These are phyloP conservation scores for Floccularia luteovirens DNA, from an alignment of 768 basidiomycete species.

Conservation along the genomic window DNA sequence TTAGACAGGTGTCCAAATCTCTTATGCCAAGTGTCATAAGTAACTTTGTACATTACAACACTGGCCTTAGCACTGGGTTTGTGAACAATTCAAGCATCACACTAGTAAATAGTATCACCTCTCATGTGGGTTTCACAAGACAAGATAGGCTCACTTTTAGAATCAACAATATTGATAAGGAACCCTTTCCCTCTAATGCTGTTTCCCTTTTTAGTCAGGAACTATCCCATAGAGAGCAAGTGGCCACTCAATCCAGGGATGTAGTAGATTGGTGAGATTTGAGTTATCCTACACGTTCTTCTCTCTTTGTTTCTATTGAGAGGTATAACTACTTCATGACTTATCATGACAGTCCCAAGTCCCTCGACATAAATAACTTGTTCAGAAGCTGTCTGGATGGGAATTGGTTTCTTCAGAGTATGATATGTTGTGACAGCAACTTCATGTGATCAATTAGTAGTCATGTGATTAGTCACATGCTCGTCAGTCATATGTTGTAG, in stretches of 20 bases:
- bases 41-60: background rate
- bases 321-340: background rate
- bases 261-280: too few species aligned
- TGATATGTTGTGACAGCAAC: too few species aligned
- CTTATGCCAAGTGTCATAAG: conserved; percentile 1
- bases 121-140: background rate
- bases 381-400: background rate
- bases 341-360: background rate
- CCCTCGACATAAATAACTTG: background rate
- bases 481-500: too few species aligned
- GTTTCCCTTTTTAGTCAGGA: too few species aligned
- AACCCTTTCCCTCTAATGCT: too few species aligned
- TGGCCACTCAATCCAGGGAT: too few species aligned
- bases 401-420: background rate
- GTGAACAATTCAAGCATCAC: background rate
- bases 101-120: background rate
- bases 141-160: background rate
- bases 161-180: too few species aligned
- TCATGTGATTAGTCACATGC: too few species aligned
- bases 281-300: too few species aligned
- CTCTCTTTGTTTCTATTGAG: too few species aligned
- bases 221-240: too few species aligned
- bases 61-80: background rate
- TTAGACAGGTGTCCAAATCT: conserved; percentile 1
- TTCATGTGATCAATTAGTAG: too few species aligned